Conservation (phyloP, 371 early-diverging fungal species). For the Actinomortierella wolfii region DNA sequence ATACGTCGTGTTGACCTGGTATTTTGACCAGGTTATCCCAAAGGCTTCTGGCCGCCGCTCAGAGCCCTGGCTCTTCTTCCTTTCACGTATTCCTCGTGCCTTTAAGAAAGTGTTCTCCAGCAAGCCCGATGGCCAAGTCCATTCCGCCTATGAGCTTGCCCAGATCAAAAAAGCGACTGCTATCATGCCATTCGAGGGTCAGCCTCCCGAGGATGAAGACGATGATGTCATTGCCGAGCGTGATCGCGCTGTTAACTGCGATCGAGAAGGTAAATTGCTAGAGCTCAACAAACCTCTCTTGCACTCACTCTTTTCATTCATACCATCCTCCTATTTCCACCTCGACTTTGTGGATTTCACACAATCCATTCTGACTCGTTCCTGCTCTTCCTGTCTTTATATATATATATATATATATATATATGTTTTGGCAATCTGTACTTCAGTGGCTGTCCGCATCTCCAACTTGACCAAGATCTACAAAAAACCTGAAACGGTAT, state of each 20-base stretch:
- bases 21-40: conserved; percentile 68
- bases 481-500: conserved; percentile 9
- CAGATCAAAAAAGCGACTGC: conserved; percentile 16
- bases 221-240: conserved; percentile 59
- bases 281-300: too few relatives aligned
- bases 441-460: conserved; percentile 27
- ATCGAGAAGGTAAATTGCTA: conserved; percentile 7
- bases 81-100: conserved; percentile 54
- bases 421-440: too few relatives aligned
- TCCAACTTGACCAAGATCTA: conserved; percentile 44
- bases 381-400: too few relatives aligned
- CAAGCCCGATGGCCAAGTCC: conserved; percentile 18
- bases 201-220: conserved; percentile 51
- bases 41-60: conserved; percentile 63
- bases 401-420: too few relatives aligned
- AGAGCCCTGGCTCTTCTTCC: conserved; percentile 61
- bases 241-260: conserved; percentile 37
- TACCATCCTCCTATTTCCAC: too few relatives aligned
- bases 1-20: conserved; percentile 58
- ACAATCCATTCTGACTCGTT: too few relatives aligned
- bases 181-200: conserved; percentile 34
- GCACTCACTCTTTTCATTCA: too few relatives aligned
- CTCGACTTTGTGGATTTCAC: too few relatives aligned
- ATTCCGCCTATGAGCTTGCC: conserved; percentile 11
- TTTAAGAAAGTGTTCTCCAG: conserved; percentile 18